phyloP scores from a whole-genome alignment of 1,139 yeast genomes.

The Blastobotrys illinoisensis region DNA sequence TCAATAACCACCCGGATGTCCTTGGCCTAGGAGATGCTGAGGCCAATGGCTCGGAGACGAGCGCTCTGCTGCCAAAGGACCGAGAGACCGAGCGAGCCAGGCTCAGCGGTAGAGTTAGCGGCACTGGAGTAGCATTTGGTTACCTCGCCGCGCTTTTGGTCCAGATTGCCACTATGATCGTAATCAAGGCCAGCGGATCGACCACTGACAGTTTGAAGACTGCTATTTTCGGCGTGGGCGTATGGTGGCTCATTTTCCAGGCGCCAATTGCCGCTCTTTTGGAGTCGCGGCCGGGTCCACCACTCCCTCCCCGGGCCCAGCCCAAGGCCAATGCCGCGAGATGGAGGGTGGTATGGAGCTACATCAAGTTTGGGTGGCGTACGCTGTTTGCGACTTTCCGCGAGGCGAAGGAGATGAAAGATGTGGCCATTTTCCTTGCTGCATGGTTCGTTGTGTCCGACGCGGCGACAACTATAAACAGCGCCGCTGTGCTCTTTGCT shows the following conservation, averaged over 20 bases:
- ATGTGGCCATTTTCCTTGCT: slow-evolving; percentile 51
- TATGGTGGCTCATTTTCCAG: slow-evolving; percentile 69
- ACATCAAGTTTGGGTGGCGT: slow-evolving; percentile 51
- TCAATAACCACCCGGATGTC: slow-evolving; percentile 31
- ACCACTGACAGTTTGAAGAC: slow-evolving; percentile 44
- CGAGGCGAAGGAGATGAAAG: slow-evolving; percentile 52
- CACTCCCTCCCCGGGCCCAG: slow-evolving; percentile 17
- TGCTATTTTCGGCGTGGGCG: slow-evolving; percentile 55
- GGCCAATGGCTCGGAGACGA: neutral
- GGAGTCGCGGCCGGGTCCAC: slow-evolving; percentile 40
- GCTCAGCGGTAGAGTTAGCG: slow-evolving; percentile 41
- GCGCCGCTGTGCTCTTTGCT: slow-evolving; percentile 67
- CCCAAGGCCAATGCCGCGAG: neutral
- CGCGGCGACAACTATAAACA: slow-evolving; percentile 64
- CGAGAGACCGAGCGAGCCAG: slow-evolving; percentile 7
- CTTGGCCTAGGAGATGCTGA: slow-evolving; percentile 1
- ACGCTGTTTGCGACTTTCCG: slow-evolving; percentile 47
- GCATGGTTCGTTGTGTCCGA: slow-evolving; percentile 72
- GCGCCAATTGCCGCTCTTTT: slow-evolving; percentile 48
- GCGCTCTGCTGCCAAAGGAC: neutral
- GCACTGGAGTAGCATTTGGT: slow-evolving; percentile 62
- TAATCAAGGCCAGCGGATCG: slow-evolving; percentile 43
- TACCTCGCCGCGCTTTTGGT: slow-evolving; percentile 59
- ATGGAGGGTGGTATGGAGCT: slow-evolving; percentile 13
- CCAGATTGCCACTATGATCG: slow-evolving; percentile 48